A percentile compares a stretch with the other conserved stretches of the same genome.
Conservation (phyloP, 2,329 filamentous ascomycete species). For the Colletotrichum navitas region DNA sequence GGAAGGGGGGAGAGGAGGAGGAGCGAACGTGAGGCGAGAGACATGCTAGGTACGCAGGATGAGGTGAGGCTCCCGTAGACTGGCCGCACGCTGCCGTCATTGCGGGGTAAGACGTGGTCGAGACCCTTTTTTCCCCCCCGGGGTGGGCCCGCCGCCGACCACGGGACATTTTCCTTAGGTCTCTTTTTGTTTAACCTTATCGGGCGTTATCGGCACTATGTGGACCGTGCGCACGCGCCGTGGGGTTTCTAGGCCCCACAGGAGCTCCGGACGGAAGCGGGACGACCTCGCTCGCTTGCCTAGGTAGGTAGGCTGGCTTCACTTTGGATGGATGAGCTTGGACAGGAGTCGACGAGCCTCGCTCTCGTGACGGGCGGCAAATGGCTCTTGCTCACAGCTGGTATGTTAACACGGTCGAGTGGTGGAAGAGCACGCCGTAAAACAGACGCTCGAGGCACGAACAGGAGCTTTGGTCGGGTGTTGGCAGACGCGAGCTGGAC, state of each 20-base stretch:
- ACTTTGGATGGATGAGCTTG: too few species aligned
- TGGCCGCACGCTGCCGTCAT: constrained; percentile 21
- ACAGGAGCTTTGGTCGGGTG: not conserved
- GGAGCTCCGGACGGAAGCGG: constrained; percentile 21
- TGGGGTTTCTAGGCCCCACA: constrained; percentile 15
- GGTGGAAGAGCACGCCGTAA: too few species aligned
- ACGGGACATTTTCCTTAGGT: not conserved
- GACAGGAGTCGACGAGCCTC: not conserved
- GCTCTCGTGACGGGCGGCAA: not conserved
- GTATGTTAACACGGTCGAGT: too few species aligned
- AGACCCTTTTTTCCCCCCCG: not conserved
- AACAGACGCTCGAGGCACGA: not conserved
- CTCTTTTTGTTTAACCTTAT: constrained; percentile 7
- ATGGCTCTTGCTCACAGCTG: too few species aligned
- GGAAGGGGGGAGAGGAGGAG: not conserved
- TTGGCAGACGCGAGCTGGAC: constrained; percentile 6
- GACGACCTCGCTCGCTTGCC: not conserved
- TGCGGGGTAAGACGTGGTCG: constrained; percentile 37
- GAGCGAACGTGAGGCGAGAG: not conserved
- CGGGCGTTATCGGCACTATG: constrained; percentile 18
- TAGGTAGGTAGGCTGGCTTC: too few species aligned
- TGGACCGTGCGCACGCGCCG: not conserved
- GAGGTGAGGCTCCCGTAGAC: not conserved
- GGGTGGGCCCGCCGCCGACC: not conserved
- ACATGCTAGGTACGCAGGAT: not conserved